phyloP scores from a whole-genome alignment of 2,329 filamentous ascomycete genomes.

The Coleophoma crateriformis region DNA sequence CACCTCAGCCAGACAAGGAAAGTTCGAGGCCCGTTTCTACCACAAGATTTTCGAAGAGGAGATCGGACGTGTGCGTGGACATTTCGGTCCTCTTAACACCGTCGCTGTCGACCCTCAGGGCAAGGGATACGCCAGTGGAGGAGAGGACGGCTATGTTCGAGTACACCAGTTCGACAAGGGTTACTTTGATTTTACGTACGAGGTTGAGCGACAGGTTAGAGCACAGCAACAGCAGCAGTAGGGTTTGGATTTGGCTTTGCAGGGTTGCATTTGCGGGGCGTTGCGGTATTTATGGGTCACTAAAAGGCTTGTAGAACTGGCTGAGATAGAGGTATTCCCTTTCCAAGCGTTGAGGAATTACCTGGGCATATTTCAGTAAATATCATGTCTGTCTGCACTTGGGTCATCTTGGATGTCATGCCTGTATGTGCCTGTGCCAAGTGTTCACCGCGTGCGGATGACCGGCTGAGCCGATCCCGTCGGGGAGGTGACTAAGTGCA shows the following conservation, averaged over 20 bases:
- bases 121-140: constrained; percentile 88
- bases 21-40: constrained; percentile 99
- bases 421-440: too few relatives aligned
- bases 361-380: neutral
- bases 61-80: constrained; percentile 91
- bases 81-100: constrained; percentile 86
- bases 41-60: constrained; percentile 99
- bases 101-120: constrained; percentile 90
- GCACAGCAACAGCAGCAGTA: constrained; percentile 17
- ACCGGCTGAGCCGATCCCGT: too few relatives aligned
- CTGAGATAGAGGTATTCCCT: neutral
- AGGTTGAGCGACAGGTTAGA: constrained; percentile 80
- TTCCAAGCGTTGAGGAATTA: neutral
- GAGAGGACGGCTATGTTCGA: constrained; percentile 97
- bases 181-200: constrained; percentile 98
- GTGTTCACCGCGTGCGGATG: too few relatives aligned
- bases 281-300: constrained; percentile 11
- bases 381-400: neutral
- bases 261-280: constrained; percentile 23
- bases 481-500: too few relatives aligned
- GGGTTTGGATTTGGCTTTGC: constrained; percentile 3
- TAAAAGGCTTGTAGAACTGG: constrained; percentile 13
- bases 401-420: too few relatives aligned
- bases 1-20: constrained; percentile 88
- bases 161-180: constrained; percentile 98